Evolutionary conservation across 805 yeast genomes (phyloP), one percentile per base, ranked within the genome.

Genomic region (Yarrowia keelungensis): DNA sequence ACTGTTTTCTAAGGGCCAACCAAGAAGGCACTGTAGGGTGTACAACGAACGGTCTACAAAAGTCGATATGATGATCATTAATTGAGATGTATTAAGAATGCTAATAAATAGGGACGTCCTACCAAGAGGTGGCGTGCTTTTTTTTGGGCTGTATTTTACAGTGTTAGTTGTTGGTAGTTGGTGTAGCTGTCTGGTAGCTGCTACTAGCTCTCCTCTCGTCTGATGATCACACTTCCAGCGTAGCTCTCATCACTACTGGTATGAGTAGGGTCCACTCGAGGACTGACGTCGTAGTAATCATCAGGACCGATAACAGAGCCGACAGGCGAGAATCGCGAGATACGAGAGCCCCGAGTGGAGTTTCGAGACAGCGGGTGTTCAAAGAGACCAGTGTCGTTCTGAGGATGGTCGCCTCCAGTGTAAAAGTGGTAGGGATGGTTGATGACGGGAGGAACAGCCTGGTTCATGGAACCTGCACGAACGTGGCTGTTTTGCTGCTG

Each of bases 391-490:
- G 50, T 59, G 16, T 59, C 65, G 42, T 59, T 43, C 42, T 59
- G 65, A 16, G 51, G 65, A 32, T 42, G 49, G 39, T 59, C 65
- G 4, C 51, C 65, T 16, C 65, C 65, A 3, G 51, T 43, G 42
- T n/a, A 59, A 12, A 45, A 59, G 41, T 59, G 65, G 11, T 59
- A 59, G 15, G 65, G 65, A 7, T 43, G 65, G 65, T 59, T 59
- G 42, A 45, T 38, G 9, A 39, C 59, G 8, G 59, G 45, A 12
- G 26, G 43, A 38, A 45, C 45, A 38, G 45, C 45, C 45, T 56
- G 62, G 62, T 26, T 26, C 47, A 11, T 56, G 38, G 62, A 56
- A 32, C 65, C 51, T 1, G 65, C 35, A 16, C 51, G 65, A 45
- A 16, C 51, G 35, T 45, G 65, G 42, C 65, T 59, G 41, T 35